A percentile compares a stretch with the other conserved stretches of the same genome.
These are phyloP conservation scores for Pleoardoris graminearum DNA, from an alignment of 2,329 filamentous ascomycete species.

Conservation along the genomic window DNA sequence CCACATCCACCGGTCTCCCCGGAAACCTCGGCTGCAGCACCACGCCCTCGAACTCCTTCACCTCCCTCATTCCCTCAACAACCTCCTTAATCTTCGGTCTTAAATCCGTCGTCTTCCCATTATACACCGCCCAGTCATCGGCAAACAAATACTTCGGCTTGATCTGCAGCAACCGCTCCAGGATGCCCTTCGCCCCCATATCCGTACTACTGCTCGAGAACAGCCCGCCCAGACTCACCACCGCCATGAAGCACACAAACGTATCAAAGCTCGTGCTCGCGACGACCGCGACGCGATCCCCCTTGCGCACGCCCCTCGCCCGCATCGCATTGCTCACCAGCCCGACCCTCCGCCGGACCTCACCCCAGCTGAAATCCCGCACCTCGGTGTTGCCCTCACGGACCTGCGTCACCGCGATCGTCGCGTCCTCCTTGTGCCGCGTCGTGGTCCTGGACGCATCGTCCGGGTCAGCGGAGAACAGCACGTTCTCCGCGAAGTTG, in stretches of 20 bases:
- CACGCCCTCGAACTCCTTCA: slow-evolving; percentile 64
- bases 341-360: slow-evolving; percentile 64
- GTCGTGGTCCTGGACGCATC: slow-evolving; percentile 55
- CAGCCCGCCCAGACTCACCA: slow-evolving; percentile 70
- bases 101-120: slow-evolving; percentile 74
- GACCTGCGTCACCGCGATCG: slow-evolving; percentile 72
- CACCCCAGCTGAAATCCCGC: slow-evolving; percentile 65
- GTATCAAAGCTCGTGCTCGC: slow-evolving; percentile 77
- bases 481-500: slow-evolving; percentile 80
- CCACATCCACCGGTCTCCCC: slow-evolving; percentile 61
- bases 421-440: slow-evolving; percentile 68
- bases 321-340: slow-evolving; percentile 68
- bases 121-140: slow-evolving; percentile 79
- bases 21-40: slow-evolving; percentile 69
- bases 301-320: slow-evolving; percentile 65
- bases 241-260: slow-evolving; percentile 69
- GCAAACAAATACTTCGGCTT: slow-evolving; percentile 80
- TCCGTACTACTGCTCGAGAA: slow-evolving; percentile 80
- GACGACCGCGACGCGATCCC: slow-evolving; percentile 76
- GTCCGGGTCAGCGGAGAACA: slow-evolving; percentile 60
- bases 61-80: slow-evolving; percentile 63
- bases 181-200: slow-evolving; percentile 77
- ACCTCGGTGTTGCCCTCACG: slow-evolving; percentile 64
- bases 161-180: slow-evolving; percentile 76
- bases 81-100: slow-evolving; percentile 71